These are phyloP conservation scores for Cucumis cinereus DNA, from an alignment of 306 rosid species.

Conservation along the genomic window DNA sequence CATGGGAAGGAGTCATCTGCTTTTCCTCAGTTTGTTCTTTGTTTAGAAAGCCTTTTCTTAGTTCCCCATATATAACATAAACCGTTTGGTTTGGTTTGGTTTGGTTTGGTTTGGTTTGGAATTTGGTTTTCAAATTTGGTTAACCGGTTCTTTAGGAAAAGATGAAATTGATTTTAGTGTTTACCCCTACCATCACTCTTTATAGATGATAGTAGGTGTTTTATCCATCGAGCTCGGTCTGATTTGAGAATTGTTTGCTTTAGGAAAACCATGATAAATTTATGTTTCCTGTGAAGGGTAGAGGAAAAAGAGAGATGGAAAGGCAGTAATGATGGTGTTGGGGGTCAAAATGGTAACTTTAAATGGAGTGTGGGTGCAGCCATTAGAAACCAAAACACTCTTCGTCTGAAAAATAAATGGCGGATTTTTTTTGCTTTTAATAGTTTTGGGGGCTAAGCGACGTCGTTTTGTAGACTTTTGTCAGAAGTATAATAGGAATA, in stretches of 20 bases:
- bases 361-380: conserved; percentile 3
- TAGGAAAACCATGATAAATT: not conserved
- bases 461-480: not conserved
- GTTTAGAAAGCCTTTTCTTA: not conserved
- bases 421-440: not conserved
- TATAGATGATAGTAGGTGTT: too few species aligned
- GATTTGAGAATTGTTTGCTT: not conserved
- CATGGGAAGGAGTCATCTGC: not conserved
- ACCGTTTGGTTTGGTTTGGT: too few species aligned
- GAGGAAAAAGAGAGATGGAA: not conserved
- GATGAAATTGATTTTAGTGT: too few species aligned
- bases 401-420: not conserved
- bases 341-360: conserved; percentile 4
- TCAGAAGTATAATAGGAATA: not conserved
- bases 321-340: conserved; percentile 1
- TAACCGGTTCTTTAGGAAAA: too few species aligned
- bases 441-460: not conserved
- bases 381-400: not conserved
- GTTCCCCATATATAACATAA: too few species aligned
- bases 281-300: not conserved
- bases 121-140: too few species aligned
- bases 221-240: too few species aligned
- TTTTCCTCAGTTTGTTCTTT: not conserved
- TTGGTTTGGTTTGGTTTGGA: too few species aligned
- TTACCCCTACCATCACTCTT: too few species aligned